These are phyloP conservation scores for Arbutus unedo DNA, from an alignment of 148 eudicot genomes.

Conservation along the genomic window DNA sequence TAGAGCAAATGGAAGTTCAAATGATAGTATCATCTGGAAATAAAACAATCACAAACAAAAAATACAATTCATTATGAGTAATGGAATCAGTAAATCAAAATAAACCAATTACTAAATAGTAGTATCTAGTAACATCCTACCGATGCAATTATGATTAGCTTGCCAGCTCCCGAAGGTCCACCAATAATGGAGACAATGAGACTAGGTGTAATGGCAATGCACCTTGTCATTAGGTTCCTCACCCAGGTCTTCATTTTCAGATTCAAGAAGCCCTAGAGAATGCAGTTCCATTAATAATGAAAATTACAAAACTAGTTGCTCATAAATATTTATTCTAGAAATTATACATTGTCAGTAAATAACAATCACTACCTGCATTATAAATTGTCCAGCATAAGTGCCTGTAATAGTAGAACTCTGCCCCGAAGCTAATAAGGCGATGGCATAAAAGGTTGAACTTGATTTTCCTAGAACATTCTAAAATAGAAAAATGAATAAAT, in stretches of 20 bases:
- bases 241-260: slow-evolving; percentile 38
- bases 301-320: background rate
- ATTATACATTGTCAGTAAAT: background rate
- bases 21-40: slow-evolving; percentile 65
- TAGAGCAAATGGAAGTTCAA: slow-evolving; percentile 75
- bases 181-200: slow-evolving; percentile 39
- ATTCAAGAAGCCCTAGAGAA: slow-evolving; percentile 42
- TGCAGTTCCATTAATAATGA: background rate
- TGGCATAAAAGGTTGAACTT: slow-evolving; percentile 61
- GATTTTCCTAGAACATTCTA: slow-evolving; percentile 71
- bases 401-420: slow-evolving; percentile 89
- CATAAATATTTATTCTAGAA: background rate
- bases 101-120: background rate
- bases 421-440: slow-evolving; percentile 82
- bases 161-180: slow-evolving; percentile 36
- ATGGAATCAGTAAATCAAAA: background rate
- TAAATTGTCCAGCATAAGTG: slow-evolving; percentile 85
- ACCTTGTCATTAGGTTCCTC: slow-evolving; percentile 39
- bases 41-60: background rate
- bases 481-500: background rate
- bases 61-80: background rate
- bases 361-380: slow-evolving; percentile 59
- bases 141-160: slow-evolving; percentile 63
- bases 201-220: slow-evolving; percentile 46
- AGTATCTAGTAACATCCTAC: slow-evolving; percentile 20